Base-by-base conservation (phyloP, 257 asterid genomes). In the Scutellaria minor region DNA sequence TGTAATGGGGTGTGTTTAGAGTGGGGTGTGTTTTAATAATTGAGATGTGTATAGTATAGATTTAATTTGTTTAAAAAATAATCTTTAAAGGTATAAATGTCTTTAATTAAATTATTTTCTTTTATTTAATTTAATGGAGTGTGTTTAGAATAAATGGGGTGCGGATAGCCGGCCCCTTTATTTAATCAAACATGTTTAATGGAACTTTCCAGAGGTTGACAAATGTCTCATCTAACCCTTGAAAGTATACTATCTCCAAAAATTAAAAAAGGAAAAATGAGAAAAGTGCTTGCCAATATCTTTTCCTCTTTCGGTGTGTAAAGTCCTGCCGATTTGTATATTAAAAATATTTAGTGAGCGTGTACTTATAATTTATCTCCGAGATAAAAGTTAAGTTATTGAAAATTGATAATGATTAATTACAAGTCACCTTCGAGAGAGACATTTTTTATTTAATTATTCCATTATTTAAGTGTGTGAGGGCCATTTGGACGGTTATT, bases 231-330 rank as follows among this genome's bases (percentile, higher is more conserved):
- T 44, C 37, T 27, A 9, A 6, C 5, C n/a, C n/a, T n/a, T n/a
- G n/a, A n/a, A n/a, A n/a, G n/a, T n/a, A n/a, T n/a, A n/a, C n/a
- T n/a, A n/a, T n/a, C n/a, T n/a, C n/a, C n/a, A n/a, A n/a, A 42
- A 42, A 3, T 1, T n/a, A 64, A 14, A 13, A 53, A 18, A 1
- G 18, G 5, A 13, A 47, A 15, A 13, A 15, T 44, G 31, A 31
- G 12, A 52, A 64, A 83, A 41, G 79, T 63, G 52, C 15, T 39
- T 27, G 10, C 12, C 62, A 57, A 52, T 20, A 56, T 72, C 73
- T 64, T 75, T 80, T 55, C 37, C 73, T 77, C 85, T 82, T 83
- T 83, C 88, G 84, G 85, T 83, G 79, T 66, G 40, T 31, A 6
- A 70, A 80, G 77, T 53, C 72, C 13, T 59, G 70, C 66, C 59